Evolutionary conservation across 2,329 filamentous ascomycete genomes (phyloP).

Genomic region (Saccharata proteae): DNA sequence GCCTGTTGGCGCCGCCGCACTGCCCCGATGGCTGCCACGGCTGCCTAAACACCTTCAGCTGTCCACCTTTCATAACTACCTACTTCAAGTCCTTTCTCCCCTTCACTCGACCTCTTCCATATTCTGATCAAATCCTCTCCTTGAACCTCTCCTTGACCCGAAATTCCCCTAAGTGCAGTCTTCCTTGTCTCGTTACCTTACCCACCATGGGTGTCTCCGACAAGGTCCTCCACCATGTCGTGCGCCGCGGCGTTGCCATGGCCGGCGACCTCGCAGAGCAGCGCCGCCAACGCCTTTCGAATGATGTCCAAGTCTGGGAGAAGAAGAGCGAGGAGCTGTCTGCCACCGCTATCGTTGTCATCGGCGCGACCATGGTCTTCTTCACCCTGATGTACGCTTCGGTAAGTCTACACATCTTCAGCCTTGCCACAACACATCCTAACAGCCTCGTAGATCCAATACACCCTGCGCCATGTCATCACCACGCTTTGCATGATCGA

Average conservation of each 20-base stretch:
- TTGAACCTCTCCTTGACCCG: too few species aligned
- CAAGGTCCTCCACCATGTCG: slow-evolving; percentile 13
- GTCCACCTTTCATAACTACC: too few species aligned
- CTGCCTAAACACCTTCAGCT: too few species aligned
- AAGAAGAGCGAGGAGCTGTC: slow-evolving; percentile 16
- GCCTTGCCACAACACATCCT: background rate
- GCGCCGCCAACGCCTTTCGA: slow-evolving; percentile 15
- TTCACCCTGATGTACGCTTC: slow-evolving; percentile 31
- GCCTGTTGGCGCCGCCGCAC: too few species aligned
- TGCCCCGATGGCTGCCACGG: too few species aligned
- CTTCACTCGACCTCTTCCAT: too few species aligned
- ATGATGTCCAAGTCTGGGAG: slow-evolving; percentile 11
- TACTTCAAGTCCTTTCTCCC: too few species aligned
- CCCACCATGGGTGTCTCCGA: slow-evolving; percentile 14
- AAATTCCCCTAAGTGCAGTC: too few species aligned
- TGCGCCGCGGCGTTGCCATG: slow-evolving; percentile 18
- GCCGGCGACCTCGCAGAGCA: background rate
- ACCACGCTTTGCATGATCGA: slow-evolving; percentile 54
- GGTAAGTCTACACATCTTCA: slow-evolving; percentile 17
- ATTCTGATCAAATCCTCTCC: too few species aligned
- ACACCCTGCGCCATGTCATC: slow-evolving; percentile 49
- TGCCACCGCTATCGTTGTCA: slow-evolving; percentile 16
- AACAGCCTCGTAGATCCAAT: slow-evolving; percentile 24
- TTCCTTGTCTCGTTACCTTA: too few species aligned
- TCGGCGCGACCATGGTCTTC: slow-evolving; percentile 24